Evolutionary conservation across 306 rosid species (phyloP).

Genomic region (Pyrus betulifolia): DNA sequence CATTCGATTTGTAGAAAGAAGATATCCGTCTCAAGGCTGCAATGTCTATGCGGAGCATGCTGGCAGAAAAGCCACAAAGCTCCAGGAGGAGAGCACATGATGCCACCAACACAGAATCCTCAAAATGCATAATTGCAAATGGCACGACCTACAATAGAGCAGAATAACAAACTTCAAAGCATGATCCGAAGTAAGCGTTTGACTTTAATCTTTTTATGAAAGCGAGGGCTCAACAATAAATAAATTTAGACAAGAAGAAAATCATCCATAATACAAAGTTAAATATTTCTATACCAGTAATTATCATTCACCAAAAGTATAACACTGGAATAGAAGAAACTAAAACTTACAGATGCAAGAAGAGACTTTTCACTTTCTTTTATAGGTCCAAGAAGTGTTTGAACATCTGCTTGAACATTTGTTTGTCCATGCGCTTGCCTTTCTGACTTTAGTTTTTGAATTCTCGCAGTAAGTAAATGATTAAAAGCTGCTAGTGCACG

Average conservation of each 20-base stretch:
- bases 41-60: slow-evolving; percentile 65
- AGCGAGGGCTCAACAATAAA: neutral
- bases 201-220: neutral
- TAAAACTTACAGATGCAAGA: slow-evolving; percentile 64
- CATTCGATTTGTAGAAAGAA: slow-evolving; percentile 53
- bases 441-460: slow-evolving; percentile 68
- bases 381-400: slow-evolving; percentile 69
- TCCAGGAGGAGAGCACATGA: slow-evolving; percentile 85
- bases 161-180: slow-evolving; percentile 3
- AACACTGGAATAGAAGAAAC: neutral
- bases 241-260: neutral
- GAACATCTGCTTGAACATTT: slow-evolving; percentile 77
- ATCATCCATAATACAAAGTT: neutral
- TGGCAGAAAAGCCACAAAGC: slow-evolving; percentile 87
- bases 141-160: slow-evolving; percentile 62
- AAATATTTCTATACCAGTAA: neutral
- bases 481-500: slow-evolving; percentile 84
- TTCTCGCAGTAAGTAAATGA: slow-evolving; percentile 61
- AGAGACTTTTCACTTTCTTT: slow-evolving; percentile 61
- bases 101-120: slow-evolving; percentile 76
- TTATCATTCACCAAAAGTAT: slow-evolving; percentile 12
- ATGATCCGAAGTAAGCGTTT: neutral
- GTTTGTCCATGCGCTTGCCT: slow-evolving; percentile 49
- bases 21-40: slow-evolving; percentile 81
- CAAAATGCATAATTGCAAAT: slow-evolving; percentile 78